phyloP scores from a whole-genome alignment of 1,284 basidiomycete genomes.

The Paramarasmius palmivorus region DNA sequence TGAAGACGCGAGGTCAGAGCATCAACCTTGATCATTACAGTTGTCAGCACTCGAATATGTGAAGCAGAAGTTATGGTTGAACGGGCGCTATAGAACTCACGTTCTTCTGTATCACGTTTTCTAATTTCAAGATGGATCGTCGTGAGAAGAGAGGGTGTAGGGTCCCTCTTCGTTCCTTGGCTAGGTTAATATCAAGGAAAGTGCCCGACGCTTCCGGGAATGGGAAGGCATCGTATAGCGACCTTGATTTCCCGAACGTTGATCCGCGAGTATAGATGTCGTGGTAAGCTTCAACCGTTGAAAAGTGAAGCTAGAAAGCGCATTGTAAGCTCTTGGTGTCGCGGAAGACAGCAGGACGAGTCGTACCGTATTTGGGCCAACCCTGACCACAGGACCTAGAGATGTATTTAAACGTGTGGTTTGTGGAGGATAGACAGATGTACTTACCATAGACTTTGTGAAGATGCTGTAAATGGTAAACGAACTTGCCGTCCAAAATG shows the following conservation, averaged over 20 bases:
- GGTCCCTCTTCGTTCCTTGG: constrained; percentile 27
- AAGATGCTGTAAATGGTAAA: neutral
- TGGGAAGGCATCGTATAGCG: constrained; percentile 1
- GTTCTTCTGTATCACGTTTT: constrained; percentile 32
- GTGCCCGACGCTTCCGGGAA: constrained; percentile 29
- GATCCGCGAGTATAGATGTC: constrained; percentile 12
- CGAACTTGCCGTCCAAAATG: neutral
- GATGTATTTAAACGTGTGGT: neutral
- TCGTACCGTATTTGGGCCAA: neutral
- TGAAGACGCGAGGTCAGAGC: constrained; percentile 20
- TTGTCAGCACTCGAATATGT: constrained; percentile 9
- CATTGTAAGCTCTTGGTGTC: neutral
- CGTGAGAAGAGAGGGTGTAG: constrained; percentile 35
- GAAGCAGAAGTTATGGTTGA: neutral
- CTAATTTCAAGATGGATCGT: constrained; percentile 32
- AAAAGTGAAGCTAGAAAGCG: constrained; percentile 9
- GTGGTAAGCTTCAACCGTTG: constrained; percentile 5
- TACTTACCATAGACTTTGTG: neutral
- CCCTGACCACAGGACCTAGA: neutral
- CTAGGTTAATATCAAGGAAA: constrained; percentile 29
- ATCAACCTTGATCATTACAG: constrained; percentile 24
- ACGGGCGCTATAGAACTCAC: constrained; percentile 17
- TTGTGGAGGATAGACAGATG: neutral
- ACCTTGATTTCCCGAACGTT: constrained; percentile 6
- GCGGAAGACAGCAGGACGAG: neutral